Base-by-base conservation (phyloP, 805 yeast genomes). In the Yamadazyma nakazawae region DNA sequence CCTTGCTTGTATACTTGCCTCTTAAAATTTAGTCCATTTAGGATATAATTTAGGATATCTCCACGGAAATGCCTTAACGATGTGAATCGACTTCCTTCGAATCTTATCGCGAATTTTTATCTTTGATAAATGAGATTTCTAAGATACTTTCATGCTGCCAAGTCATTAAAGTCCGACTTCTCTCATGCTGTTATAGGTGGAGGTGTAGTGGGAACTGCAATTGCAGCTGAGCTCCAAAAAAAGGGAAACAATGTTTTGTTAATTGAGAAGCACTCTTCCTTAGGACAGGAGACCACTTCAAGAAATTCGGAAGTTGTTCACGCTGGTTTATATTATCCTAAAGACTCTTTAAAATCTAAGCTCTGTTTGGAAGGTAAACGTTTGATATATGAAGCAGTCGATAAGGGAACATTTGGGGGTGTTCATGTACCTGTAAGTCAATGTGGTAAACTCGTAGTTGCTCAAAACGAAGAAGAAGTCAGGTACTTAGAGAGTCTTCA, bases 271-370 rank as follows among this genome's bases (percentile, higher is more conserved):
- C 80, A 89, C 60, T 62, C 66, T 1, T 70, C 71, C 31, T 61
- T 81, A 41, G 97, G 96, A 1, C 76, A 78, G 54, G 97, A 90
- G 56, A 88, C 96, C 0, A 84, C 95, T 5, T 78, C 92, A n/a
- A 71, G 97, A 43, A 90, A 90, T 68, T 86, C 96, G 1, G 97
- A 91, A 59, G 97, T 91, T 21, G 84, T 90, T 19, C 97, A 90
- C 65, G 96, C 96, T 0, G 97, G 96, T 0, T 57, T 90, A 6
- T 91, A 91, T 61, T 85, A 87, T 57, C 95, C 96, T 0, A 66
- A 70, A 9, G 78, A 79, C 48, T 75, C 85, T 2, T 68, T 91
- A 45, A 85, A 88, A 58, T 80, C 88, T 0, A 64, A 71, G 53
- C 64, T 90, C 25, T 91, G 97, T 57, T 70, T 90, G 30, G 74